Base-by-base conservation (phyloP, 805 yeast genomes). In the Candida wancherniae region DNA sequence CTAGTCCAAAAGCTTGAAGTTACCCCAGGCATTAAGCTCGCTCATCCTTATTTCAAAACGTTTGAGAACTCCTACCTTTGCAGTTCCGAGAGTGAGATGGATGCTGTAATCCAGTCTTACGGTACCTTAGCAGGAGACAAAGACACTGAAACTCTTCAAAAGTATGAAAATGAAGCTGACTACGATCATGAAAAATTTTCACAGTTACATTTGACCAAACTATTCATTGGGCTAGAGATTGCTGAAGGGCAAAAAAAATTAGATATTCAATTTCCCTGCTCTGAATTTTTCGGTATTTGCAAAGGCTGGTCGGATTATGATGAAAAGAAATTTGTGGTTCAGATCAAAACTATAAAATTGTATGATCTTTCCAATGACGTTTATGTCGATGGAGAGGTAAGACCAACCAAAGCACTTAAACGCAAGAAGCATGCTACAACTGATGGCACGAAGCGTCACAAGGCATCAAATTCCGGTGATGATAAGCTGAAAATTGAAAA, bases 21-120 rank as follows among this genome's bases (percentile, higher is more conserved):
- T 4, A 61, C 79, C 13, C 78, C 75, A 4, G 92, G 94, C 0
- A 75, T 92, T 15, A 76, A 69, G 31, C 44, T 86, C 18, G 97
- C 96, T 0, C 97, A 88, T 57, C 97, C 98, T 1, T 92, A 75
- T 53, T 82, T 83, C 12, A 84, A 86, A 48, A 77, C 80, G 9
- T 81, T 84, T 51, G 80, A 74, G 28, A 66, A 71, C 26, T 61
- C 74, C 2, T 80, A 51, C 20, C 9, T 24, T 23, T 24, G 19
- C 16, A 12, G 17, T 6, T 16, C 20, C 11, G 22, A 73, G 9
- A 79, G 73, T n/a, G 76, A 75, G 41, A 75, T 74, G 2, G 62
- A 68, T 33, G 64, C 66, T 18, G 69, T 82, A 18, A 71, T 83
- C 14, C 68, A 69, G 28, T 72, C 77, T 7, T 83, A 79, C 53